Percentiles rank a stretch among this genome's conserved stretches.
These are phyloP conservation scores for Closterium sp. DNA, from an alignment of 139 green algal genomes.

Conservation along the genomic window DNA sequence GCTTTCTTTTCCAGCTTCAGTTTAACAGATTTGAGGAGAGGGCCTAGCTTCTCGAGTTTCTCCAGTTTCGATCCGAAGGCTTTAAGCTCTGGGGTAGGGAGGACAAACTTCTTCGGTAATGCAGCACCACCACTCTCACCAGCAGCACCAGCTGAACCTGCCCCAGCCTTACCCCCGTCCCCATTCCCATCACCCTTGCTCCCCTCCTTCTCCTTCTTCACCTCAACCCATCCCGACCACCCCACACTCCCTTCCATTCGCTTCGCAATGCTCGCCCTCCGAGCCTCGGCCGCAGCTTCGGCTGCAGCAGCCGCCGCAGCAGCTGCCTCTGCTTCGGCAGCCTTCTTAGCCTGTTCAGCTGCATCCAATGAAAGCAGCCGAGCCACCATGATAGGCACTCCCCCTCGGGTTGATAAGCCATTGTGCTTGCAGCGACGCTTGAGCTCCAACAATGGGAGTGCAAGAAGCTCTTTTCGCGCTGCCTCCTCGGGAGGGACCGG, in stretches of 20 bases:
- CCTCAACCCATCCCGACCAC: constrained; percentile 14
- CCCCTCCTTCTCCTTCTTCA: constrained; percentile 14
- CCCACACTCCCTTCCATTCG: constrained; percentile 17
- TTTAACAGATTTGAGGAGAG: background rate
- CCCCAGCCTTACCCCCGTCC: background rate
- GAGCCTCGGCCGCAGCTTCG: background rate
- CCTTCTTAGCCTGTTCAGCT: constrained; percentile 25
- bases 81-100: constrained; percentile 29
- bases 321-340: constrained; percentile 9
- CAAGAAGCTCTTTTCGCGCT: constrained; percentile 32
- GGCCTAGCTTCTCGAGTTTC: background rate
- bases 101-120: constrained; percentile 7
- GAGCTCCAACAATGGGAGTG: constrained; percentile 39
- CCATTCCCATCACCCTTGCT: background rate
- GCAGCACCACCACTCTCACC: background rate
- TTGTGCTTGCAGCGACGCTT: constrained; percentile 47
- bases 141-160: background rate
- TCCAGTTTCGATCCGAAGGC: constrained; percentile 9
- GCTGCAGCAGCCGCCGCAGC: background rate
- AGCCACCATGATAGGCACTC: constrained; percentile 37
- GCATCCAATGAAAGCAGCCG: constrained; percentile 37
- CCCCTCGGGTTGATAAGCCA: constrained; percentile 37
- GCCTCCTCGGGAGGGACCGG: background rate
- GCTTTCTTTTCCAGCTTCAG: background rate
- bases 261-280: background rate